Conservation (phyloP, 257 asterid genomes). For the Agastache rugosa region DNA sequence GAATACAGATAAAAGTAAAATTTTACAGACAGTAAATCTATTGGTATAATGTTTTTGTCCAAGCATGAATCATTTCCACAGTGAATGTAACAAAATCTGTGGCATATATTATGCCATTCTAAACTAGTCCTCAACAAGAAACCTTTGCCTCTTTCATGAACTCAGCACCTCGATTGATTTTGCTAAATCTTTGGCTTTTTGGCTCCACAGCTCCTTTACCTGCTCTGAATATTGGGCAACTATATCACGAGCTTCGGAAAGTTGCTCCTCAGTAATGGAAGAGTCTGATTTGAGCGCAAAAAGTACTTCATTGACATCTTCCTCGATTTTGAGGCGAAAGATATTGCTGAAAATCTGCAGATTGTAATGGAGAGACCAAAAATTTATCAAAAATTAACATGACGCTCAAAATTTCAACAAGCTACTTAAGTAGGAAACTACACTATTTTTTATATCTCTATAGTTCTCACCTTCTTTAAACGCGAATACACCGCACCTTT, state of each 20-base stretch:
- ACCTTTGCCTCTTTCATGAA: not conserved
- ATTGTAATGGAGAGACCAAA: not conserved
- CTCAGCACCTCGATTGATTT: constrained; percentile 52
- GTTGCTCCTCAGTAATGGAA: constrained; percentile 46
- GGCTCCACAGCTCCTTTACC: constrained; percentile 48
- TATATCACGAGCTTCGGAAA: constrained; percentile 51
- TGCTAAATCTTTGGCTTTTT: constrained; percentile 49
- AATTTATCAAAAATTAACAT: not conserved
- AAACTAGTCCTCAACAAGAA: not conserved
- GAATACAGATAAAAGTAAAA: too few relatives aligned
- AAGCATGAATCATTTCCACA: not conserved
- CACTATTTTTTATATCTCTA: not conserved
- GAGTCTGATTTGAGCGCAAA: constrained; percentile 69
- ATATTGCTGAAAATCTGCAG: constrained; percentile 73
- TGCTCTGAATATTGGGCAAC: constrained; percentile 48
- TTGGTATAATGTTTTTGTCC: too few relatives aligned
- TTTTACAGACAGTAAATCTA: too few relatives aligned
- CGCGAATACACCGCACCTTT: constrained; percentile 65
- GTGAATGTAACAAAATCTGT: not conserved
- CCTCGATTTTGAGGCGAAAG: constrained; percentile 71
- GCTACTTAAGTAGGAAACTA: not conserved
- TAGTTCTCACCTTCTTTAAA: constrained; percentile 64
- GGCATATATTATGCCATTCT: not conserved
- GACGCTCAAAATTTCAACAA: not conserved
- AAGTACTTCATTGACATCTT: constrained; percentile 84